These are phyloP conservation scores for Isabelozyma heimii DNA, from an alignment of 805 yeast species.

Conservation along the genomic window DNA sequence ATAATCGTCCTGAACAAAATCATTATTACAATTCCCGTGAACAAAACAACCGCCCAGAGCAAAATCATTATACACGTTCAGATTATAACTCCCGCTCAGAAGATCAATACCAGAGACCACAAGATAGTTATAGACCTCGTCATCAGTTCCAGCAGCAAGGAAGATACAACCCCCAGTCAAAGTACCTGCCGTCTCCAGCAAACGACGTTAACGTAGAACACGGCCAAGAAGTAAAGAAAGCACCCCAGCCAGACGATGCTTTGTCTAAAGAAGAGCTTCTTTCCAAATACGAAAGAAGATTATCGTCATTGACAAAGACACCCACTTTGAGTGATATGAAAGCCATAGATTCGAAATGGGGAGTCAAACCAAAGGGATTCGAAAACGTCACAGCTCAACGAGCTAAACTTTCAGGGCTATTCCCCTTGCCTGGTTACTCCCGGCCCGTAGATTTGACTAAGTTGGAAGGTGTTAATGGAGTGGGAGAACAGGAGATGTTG, in stretches of 20 bases:
- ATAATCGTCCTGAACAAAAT: too few species aligned
- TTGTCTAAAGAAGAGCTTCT: slow-evolving; percentile 19
- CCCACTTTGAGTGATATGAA: slow-evolving; percentile 51
- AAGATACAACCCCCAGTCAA: neutral
- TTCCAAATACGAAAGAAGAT: slow-evolving; percentile 18
- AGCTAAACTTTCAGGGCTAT: slow-evolving; percentile 77
- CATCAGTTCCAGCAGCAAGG: neutral
- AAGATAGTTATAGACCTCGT: neutral
- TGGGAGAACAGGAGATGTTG: slow-evolving; percentile 21
- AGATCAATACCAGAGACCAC: neutral
- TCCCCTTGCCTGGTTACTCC: slow-evolving; percentile 70
- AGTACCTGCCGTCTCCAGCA: neutral
- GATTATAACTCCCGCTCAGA: too few species aligned
- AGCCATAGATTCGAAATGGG: slow-evolving; percentile 62
- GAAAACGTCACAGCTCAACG: slow-evolving; percentile 71
- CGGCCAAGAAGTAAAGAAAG: neutral
- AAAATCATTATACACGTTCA: too few species aligned
- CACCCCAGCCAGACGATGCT: slow-evolving; percentile 9
- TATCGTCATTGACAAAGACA: slow-evolving; percentile 35
- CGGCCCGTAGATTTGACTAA: slow-evolving; percentile 42
- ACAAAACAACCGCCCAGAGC: too few species aligned
- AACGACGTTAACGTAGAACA: neutral
- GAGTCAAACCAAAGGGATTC: slow-evolving; percentile 66
- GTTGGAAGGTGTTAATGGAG: slow-evolving; percentile 31
- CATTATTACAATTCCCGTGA: too few species aligned